A percentile compares a stretch with the other conserved stretches of the same genome.
phyloP scores from a whole-genome alignment of 495 filamentous ascomycete genomes.

The Astrothelium subdiscretum region DNA sequence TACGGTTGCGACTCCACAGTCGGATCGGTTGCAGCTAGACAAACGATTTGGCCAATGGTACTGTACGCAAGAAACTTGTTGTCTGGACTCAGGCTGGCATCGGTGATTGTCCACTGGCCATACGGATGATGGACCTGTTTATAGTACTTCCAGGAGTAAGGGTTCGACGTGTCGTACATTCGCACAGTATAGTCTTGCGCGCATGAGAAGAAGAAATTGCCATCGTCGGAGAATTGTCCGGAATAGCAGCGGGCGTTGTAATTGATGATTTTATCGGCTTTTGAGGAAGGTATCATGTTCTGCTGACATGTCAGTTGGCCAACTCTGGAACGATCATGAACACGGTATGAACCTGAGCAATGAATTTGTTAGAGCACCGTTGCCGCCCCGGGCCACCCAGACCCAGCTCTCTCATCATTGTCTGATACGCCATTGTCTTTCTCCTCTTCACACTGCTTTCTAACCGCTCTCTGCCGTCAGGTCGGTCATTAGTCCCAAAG shows the following conservation, averaged over 20 bases:
- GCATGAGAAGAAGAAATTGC: constrained; percentile 95
- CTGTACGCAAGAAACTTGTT: constrained; percentile 84
- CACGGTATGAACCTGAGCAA: constrained; percentile 22
- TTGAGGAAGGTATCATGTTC: constrained; percentile 49
- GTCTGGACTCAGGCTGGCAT: constrained; percentile 84
- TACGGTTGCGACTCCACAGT: constrained; percentile 65
- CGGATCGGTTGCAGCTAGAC: constrained; percentile 77
- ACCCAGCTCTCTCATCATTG: constrained; percentile 75
- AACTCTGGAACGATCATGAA: background rate
- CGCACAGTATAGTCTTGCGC: constrained; percentile 86
- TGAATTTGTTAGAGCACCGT: constrained; percentile 45
- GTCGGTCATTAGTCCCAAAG: constrained; percentile 55
- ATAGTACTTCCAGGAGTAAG: constrained; percentile 90
- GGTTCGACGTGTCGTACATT: constrained; percentile 96
- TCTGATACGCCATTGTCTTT: constrained; percentile 47
- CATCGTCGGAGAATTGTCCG: constrained; percentile 92
- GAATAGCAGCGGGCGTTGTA: constrained; percentile 80
- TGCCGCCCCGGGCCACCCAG: constrained; percentile 40
- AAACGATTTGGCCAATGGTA: constrained; percentile 71
- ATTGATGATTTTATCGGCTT: constrained; percentile 79
- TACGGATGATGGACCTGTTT: constrained; percentile 79
- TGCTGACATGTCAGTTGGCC: constrained; percentile 27
- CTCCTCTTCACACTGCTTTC: constrained; percentile 42
- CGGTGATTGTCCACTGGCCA: constrained; percentile 91
- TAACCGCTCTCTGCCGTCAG: constrained; percentile 33